phyloP scores from a whole-genome alignment of 805 yeast genomes.

The Cyberlindnera amylophila region DNA sequence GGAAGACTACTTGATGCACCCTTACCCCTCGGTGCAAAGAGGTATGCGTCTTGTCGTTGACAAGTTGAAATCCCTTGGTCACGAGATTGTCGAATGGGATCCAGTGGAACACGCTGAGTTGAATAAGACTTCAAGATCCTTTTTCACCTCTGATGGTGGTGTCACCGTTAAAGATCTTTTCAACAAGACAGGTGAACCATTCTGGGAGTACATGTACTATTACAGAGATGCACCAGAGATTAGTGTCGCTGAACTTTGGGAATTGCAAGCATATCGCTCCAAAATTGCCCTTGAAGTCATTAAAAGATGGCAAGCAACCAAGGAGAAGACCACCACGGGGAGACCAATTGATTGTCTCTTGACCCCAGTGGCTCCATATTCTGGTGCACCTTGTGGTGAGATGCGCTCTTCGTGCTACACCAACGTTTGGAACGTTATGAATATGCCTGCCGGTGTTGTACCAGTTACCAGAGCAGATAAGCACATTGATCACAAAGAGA shows the following conservation, averaged over 20 bases:
- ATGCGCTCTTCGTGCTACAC: constrained; percentile 41
- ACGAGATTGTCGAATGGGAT: constrained; percentile 45
- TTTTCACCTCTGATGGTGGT: constrained; percentile 37
- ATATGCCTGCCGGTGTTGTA: constrained; percentile 50
- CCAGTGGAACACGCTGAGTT: constrained; percentile 35
- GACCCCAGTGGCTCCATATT: too few relatives aligned
- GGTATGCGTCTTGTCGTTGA: constrained; percentile 35
- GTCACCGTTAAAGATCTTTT: constrained; percentile 30
- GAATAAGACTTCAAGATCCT: constrained; percentile 29
- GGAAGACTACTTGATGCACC: constrained; percentile 41
- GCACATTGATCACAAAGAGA: constrained; percentile 35
- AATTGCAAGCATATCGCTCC: constrained; percentile 36
- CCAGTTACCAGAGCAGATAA: constrained; percentile 56
- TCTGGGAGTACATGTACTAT: constrained; percentile 39
- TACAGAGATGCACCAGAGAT: constrained; percentile 32
- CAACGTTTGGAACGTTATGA: constrained; percentile 47
- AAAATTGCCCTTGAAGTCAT: constrained; percentile 35
- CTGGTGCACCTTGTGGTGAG: constrained; percentile 28
- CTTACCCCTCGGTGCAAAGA: constrained; percentile 47
- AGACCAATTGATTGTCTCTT: constrained; percentile 33
- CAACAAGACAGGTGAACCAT: constrained; percentile 39
- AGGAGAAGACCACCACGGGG: constrained; percentile 34
- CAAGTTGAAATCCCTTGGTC: constrained; percentile 41
- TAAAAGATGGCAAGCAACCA: too few relatives aligned
- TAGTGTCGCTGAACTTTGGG: constrained; percentile 48